Percentiles rank a stretch among this genome's conserved stretches.
Evolutionary conservation across 768 basidiomycete genomes (phyloP).

Genomic region (Dacryopinax spathularia): DNA sequence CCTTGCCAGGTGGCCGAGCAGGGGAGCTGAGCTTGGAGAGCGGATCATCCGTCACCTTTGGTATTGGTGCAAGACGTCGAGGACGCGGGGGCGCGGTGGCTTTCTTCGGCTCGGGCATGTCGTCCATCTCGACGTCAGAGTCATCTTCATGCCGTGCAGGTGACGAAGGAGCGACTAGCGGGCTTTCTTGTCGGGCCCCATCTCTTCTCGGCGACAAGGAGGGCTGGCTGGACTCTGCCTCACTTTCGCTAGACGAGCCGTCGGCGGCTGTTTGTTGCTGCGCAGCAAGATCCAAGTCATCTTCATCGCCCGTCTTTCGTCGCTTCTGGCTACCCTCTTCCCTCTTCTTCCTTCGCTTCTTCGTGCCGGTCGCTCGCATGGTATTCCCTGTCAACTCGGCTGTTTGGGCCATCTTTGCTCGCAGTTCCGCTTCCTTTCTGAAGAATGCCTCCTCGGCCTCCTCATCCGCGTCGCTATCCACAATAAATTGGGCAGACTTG

Average conservation of each 20-base stretch:
- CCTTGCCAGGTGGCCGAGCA: not conserved
- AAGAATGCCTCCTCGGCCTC: constrained; percentile 74
- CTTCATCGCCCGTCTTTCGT: not conserved
- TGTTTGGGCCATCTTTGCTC: constrained; percentile 35
- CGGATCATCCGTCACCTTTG: not conserved
- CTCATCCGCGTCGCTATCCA: constrained; percentile 76
- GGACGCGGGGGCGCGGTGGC: not conserved
- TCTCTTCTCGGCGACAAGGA: not conserved
- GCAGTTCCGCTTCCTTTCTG: constrained; percentile 49
- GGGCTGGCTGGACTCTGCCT: not conserved
- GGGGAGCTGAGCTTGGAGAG: not conserved
- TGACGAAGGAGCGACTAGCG: not conserved
- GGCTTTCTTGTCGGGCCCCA: not conserved
- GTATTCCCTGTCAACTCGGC: constrained; percentile 32
- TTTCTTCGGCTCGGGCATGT: not conserved
- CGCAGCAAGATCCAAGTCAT: not conserved
- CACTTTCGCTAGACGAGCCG: not conserved
- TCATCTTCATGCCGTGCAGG: not conserved
- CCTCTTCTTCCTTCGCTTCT: constrained; percentile 40
- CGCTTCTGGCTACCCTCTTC: constrained; percentile 23
- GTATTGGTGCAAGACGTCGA: not conserved
- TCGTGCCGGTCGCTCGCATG: constrained; percentile 38
- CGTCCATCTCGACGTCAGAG: not conserved
- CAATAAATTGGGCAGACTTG: constrained; percentile 83
- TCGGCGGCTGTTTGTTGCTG: not conserved